Evolutionary conservation across 2,329 filamentous ascomycete species (phyloP).

Genomic region (Emmonsiellopsis sp.): DNA sequence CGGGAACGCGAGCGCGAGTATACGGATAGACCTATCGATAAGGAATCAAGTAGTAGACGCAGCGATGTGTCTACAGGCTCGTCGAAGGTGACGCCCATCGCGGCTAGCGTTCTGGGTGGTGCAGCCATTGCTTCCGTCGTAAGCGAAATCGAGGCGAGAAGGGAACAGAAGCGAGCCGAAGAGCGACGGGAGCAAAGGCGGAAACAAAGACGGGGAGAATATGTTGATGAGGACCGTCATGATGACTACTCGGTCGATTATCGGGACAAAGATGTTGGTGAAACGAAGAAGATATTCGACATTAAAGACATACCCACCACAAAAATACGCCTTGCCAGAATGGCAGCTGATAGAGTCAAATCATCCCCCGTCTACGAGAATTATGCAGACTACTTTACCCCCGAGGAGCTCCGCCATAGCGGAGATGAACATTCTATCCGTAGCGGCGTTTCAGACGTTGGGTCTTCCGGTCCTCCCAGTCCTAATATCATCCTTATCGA

Average conservation of each 20-base stretch:
- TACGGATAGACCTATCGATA: constrained; percentile 6
- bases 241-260: constrained; percentile 10
- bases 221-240: constrained; percentile 2
- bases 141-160: constrained; percentile 21
- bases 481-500: constrained; percentile 24
- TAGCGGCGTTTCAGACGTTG: constrained; percentile 7
- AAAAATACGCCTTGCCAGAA: constrained; percentile 17
- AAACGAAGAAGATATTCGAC: neutral
- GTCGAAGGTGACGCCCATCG: constrained; percentile 30
- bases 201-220: constrained; percentile 26
- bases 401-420: constrained; percentile 29
- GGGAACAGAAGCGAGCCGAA: constrained; percentile 24
- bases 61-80: constrained; percentile 16
- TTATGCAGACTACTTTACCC: constrained; percentile 34
- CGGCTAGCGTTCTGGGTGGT: constrained; percentile 42
- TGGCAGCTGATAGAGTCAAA: constrained; percentile 20
- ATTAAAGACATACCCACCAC: neutral
- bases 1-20: neutral
- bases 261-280: constrained; percentile 6
- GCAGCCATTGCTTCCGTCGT: constrained; percentile 36
- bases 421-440: constrained; percentile 24
- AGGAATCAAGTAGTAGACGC: constrained; percentile 13
- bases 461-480: constrained; percentile 13
- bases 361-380: constrained; percentile 30
- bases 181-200: constrained; percentile 30